Evolutionary conservation across 108 stramenopile genomes (phyloP), one percentile per base, ranked within the genome.

Genomic region (Cyclotella kingstonii): DNA sequence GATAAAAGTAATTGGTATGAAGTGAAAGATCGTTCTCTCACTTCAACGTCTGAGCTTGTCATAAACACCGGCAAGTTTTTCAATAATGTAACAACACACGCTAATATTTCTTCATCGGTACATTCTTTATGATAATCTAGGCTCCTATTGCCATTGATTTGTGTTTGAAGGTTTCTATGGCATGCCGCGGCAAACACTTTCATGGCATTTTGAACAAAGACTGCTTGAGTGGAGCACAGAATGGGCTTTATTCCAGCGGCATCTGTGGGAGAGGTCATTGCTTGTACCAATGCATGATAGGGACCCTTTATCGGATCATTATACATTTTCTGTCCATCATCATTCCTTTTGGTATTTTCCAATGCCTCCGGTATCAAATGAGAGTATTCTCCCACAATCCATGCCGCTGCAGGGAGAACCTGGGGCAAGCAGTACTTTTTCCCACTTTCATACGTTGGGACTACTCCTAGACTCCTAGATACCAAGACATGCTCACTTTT

Each of bases 321-420:
- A 56, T 80, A 84, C 29, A 68, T 61, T 11, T 38, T 45, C 36
- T 81, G 81, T 11, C 54, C 78, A 31, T 58, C 77, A 44, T 81
- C 66, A 23, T 81, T 83, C 42, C 78, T 74, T 0, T 79, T 38
- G n/a, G 52, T 66, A 2, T 59, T 56, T 5, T 11, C 65, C 50
- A 89, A 45, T 27, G 73, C 84, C 42, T 75, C 84, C 18, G 84
- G 84, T 33, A 85, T 77, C 53, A 84, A 63, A 55, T 81, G 83
- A 12, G 91, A 87, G 69, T 91, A 99, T 76, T 98, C 98, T 12
- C 97, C 97, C 0, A 91, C 89, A 73, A 98, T 93, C 93, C 94
- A 98, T 28, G 96, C 96, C 33, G 96, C 84, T 2, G 94, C 93
- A 6, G 79, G 81, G n/a, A 96, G 63, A 26, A 96, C 81, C 56